Base-by-base conservation (phyloP, 2,329 filamentous ascomycete species). In the Corniculantispora saksenae region DNA sequence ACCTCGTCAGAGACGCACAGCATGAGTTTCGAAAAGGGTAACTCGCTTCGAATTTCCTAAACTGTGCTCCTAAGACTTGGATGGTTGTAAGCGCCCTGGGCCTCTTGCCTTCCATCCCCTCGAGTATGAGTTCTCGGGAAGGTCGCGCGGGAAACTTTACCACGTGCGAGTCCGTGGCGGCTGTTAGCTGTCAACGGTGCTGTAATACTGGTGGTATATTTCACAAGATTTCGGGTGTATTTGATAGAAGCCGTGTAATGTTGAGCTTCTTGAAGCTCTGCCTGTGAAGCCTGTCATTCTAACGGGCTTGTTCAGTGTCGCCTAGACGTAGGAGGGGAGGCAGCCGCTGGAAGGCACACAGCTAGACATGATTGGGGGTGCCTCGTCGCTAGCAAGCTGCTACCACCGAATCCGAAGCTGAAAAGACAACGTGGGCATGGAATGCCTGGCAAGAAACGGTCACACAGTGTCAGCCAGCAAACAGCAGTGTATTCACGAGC, bases 281-380 rank as follows among this genome's bases (percentile, higher is more conserved):
- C 35, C 19, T 63, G 61, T 63, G 61, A 63, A 50, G 61, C 61
- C 43, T 58, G 54, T 63, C 45, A 58, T 50, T 29, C n/a, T 15
- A 51, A 47, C 25, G 19, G 45, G 12, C 27, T 35, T 63, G 43
- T 23, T 45, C 45, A 50, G 61, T 23, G 54, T 47, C 27, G 43
- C 53, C n/a, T 29, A n/a, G n/a, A n/a, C 12, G 60, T 38, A 43
- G 53, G 47, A 43, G 53, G 27, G 61, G 51, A n/a, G 45, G 23
- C 40, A 29, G 43, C n/a, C n/a, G 43, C 21, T 32, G 40, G 40
- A 21, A 40, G 43, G 53, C 29, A 43, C 32, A 35, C 60, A 25
- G 27, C 29, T 25, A 43, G 27, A 23, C 23, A 58, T 57, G 10
- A 29, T 50, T 10, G 43, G 45, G 40, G 29, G 1, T 15, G 19